These are phyloP conservation scores for Leavenworthia alabamica DNA, from an alignment of 345 rosid genomes.

Conservation along the genomic window DNA sequence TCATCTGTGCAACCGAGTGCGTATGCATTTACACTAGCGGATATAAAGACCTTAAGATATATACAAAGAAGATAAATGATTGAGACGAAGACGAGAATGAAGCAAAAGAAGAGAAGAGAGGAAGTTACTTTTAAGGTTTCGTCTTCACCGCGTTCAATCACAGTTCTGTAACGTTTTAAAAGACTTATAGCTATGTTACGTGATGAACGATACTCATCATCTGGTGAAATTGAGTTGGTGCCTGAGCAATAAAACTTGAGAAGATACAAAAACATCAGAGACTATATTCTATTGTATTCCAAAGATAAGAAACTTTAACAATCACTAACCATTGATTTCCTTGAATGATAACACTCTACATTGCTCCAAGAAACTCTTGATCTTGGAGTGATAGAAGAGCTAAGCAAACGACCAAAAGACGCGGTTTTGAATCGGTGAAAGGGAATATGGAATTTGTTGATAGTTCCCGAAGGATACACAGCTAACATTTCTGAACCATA, in stretches of 20 bases:
- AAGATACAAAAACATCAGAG: neutral
- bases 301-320: neutral
- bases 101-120: neutral
- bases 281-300: neutral
- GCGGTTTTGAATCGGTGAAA: slow-evolving; percentile 18
- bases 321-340: slow-evolving; percentile 53
- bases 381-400: slow-evolving; percentile 23
- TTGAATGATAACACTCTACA: slow-evolving; percentile 28
- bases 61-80: neutral
- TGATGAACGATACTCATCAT: slow-evolving; percentile 85
- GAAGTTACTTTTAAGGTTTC: slow-evolving; percentile 71
- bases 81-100: neutral
- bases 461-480: slow-evolving; percentile 39
- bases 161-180: slow-evolving; percentile 74
- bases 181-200: slow-evolving; percentile 82
- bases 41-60: slow-evolving; percentile 63
- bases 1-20: slow-evolving; percentile 81
- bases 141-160: slow-evolving; percentile 85
- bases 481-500: slow-evolving; percentile 65
- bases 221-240: slow-evolving; percentile 39
- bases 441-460: slow-evolving; percentile 27
- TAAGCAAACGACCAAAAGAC: slow-evolving; percentile 25
- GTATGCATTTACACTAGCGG: slow-evolving; percentile 85
- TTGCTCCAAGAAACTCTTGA: slow-evolving; percentile 23
- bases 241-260: slow-evolving; percentile 47